Evolutionary conservation across 768 basidiomycete species (phyloP).

Genomic region (Kwoniella mangroviensis): DNA sequence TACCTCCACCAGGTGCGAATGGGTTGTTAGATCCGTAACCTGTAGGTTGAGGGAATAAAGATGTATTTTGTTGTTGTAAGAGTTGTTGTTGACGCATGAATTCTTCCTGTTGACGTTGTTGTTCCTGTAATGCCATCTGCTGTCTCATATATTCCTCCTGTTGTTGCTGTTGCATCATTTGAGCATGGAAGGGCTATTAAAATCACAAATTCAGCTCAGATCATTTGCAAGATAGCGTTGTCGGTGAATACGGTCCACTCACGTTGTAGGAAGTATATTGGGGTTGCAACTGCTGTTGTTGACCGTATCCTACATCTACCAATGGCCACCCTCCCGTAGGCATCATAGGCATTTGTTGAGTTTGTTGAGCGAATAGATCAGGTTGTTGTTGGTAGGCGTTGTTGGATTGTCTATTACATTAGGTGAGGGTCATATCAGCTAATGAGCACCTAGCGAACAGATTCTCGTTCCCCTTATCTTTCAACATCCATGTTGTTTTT

Average conservation of each 20-base stretch:
- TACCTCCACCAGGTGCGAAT: slow-evolving; percentile 66
- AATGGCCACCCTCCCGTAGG: slow-evolving; percentile 52
- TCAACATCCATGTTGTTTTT: neutral
- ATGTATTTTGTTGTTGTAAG: slow-evolving; percentile 48
- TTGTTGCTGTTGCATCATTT: slow-evolving; percentile 73
- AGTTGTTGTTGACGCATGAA: slow-evolving; percentile 54
- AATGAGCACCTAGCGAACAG: neutral
- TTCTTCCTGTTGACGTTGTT: slow-evolving; percentile 58
- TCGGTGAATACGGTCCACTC: slow-evolving; percentile 58
- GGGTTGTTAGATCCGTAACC: slow-evolving; percentile 86
- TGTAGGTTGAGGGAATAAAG: slow-evolving; percentile 58
- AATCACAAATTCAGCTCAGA: slow-evolving; percentile 1
- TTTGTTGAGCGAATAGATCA: slow-evolving; percentile 62
- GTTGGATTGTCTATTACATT: slow-evolving; percentile 35
- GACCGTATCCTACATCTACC: slow-evolving; percentile 53
- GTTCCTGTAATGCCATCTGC: slow-evolving; percentile 59
- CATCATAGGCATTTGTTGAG: slow-evolving; percentile 58
- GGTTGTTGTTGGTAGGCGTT: slow-evolving; percentile 56
- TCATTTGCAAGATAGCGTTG: neutral
- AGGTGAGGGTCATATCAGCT: too few relatives aligned
- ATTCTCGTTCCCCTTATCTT: neutral
- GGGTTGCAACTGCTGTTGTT: slow-evolving; percentile 80
- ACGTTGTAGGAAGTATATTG: slow-evolving; percentile 90
- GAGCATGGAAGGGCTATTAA: slow-evolving; percentile 68
- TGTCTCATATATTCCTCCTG: slow-evolving; percentile 60